Evolutionary conservation across 345 rosid genomes (phyloP).

Genomic region (Salix viminalis): DNA sequence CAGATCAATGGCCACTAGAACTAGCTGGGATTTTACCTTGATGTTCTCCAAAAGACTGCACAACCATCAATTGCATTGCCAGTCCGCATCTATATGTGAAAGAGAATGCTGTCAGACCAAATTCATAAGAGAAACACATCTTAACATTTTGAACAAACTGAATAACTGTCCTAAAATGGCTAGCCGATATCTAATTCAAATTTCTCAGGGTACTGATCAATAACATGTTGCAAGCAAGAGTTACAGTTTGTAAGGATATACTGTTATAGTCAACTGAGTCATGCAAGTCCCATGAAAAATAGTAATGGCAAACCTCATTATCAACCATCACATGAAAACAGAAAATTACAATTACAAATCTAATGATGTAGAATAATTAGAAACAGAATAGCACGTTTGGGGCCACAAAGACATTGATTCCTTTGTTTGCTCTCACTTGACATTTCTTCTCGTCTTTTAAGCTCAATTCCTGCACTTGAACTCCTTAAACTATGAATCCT

Average conservation of each 20-base stretch:
- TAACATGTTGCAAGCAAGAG: not conserved
- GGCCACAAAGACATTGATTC: no score
- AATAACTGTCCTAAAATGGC: not conserved
- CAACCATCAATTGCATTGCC: conserved; percentile 93
- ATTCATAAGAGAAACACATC: no score
- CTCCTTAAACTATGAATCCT: no score
- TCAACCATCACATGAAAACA: no score
- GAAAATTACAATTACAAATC: no score
- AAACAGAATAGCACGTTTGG: no score
- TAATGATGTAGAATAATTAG: no score
- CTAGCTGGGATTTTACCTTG: conserved; percentile 43
- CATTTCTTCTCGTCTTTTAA: no score
- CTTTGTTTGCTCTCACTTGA: no score
- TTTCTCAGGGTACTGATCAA: not conserved
- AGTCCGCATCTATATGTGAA: conserved; percentile 77
- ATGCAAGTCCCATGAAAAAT: no score
- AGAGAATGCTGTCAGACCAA: not conserved
- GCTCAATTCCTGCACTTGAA: no score
- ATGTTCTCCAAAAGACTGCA: conserved; percentile 90
- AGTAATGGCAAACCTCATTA: no score
- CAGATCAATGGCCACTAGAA: conserved; percentile 6
- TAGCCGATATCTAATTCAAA: not conserved
- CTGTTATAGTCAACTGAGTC: not conserved
- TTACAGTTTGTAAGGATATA: not conserved
- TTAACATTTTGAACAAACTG: not conserved